Evolutionary conservation across 2,329 filamentous ascomycete species (phyloP), one percentile per base, ranked within the genome.

Genomic region (Botrytis elliptica): DNA sequence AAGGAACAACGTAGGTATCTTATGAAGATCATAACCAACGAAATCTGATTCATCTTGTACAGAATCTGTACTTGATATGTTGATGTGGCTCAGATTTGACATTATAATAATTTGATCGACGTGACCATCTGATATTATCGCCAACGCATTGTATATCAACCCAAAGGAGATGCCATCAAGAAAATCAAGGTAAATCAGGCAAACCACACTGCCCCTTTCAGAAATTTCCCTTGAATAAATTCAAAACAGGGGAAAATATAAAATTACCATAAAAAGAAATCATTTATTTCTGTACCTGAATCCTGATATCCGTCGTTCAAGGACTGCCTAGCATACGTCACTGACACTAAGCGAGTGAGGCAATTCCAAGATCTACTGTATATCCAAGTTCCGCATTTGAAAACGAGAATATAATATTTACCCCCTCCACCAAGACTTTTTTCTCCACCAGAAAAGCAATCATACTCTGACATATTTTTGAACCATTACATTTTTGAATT

Each of bases 291-390:
- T n/a, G 65, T 55, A 67, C 65, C 46, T 67, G 65, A 52, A 55
- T 67, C 65, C 7, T 67, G 65, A 67, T 67, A 38, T 55, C 3
- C 18, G 36, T 55, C 7, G 33, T 67, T n/a, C 65, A 55, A 40
- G 8, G 65, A 55, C 46, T 55, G 46, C 9, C 63, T 25, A 40
- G 20, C 65, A 52, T 68, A 68, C 65, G 65, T 68, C 65, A 68
- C 65, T 42, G 36, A 29, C 12, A 9, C 3, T 68, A 57, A 68
- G 65, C 65, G 65, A 68, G 33, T 49, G 65, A 68, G 33, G 65
- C 36, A 55, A 42, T 68, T 68, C 33, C 65, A 68, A 68, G 65
- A 55, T 68, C 22, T 57, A 29, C 29, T 29, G 29, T 29, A 57
- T 29, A n/a, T 40, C 46, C 25, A 42, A 49, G 46, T 68, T 42